Evolutionary conservation across 441 rosid species (phyloP).

Genomic region (Brassica hybrid): DNA sequence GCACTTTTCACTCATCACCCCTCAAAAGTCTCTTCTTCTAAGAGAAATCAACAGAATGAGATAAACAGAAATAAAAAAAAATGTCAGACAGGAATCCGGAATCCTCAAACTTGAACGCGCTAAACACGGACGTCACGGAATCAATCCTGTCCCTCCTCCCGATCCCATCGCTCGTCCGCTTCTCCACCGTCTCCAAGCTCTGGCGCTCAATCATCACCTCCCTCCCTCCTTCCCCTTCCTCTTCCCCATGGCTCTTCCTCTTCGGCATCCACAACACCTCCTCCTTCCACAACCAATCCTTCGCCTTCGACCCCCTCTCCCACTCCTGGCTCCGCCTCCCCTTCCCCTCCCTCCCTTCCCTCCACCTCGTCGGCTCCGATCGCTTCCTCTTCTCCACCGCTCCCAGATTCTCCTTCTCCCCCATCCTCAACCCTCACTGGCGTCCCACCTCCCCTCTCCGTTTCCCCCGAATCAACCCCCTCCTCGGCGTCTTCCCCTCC

Average conservation of each 20-base stretch:
- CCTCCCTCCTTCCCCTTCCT: constrained; percentile 47
- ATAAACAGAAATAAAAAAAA: background rate
- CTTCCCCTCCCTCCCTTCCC: constrained; percentile 44
- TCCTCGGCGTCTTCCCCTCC: constrained; percentile 50
- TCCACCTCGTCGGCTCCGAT: constrained; percentile 50
- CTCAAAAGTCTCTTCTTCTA: background rate
- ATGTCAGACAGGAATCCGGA: constrained; percentile 59
- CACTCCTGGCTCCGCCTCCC: constrained; percentile 72
- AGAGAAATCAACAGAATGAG: background rate
- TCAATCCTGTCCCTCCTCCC: constrained; percentile 75
- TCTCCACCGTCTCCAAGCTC: constrained; percentile 72
- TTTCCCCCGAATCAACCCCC: constrained; percentile 68
- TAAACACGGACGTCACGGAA: constrained; percentile 60
- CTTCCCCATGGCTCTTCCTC: constrained; percentile 87
- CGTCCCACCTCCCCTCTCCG: constrained; percentile 58
- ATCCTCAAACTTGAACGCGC: constrained; percentile 47
- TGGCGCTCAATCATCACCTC: constrained; percentile 62
- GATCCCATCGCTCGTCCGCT: constrained; percentile 68
- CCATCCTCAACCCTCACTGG: constrained; percentile 56
- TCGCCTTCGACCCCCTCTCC: constrained; percentile 79
- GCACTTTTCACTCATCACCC: constrained; percentile 33
- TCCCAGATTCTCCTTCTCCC: constrained; percentile 64
- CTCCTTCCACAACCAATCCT: constrained; percentile 74
- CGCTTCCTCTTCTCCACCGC: constrained; percentile 77
- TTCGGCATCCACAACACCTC: constrained; percentile 84